A percentile compares a stretch with the other conserved stretches of the same genome.
Conservation (phyloP, 495 filamentous ascomycete species). For the Penicillium malachiteum region DNA sequence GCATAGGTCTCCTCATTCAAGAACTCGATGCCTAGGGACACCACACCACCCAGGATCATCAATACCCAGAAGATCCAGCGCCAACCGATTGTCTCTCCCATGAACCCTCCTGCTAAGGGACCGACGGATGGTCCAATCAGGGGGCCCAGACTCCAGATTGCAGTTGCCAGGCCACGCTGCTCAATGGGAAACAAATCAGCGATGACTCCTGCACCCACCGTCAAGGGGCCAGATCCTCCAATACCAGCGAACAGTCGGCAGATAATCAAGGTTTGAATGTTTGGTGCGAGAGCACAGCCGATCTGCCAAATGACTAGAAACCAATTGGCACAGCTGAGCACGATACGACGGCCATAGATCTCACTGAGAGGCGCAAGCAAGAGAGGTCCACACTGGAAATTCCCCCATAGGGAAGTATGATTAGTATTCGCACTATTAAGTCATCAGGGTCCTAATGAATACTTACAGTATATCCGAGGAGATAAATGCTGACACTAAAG, state of each 20-base stretch:
- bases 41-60: constrained; percentile 43
- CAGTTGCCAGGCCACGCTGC: constrained; percentile 58
- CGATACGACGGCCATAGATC: constrained; percentile 53
- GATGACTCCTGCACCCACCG: constrained; percentile 53
- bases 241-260: constrained; percentile 66
- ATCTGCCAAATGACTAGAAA: constrained; percentile 60
- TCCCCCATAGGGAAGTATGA: background rate
- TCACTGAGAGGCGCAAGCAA: constrained; percentile 51
- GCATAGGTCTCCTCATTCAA: constrained; percentile 55
- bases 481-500: constrained; percentile 55
- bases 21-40: constrained; percentile 42
- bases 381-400: constrained; percentile 29
- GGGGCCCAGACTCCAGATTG: constrained; percentile 53
- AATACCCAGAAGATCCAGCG: constrained; percentile 64
- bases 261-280: constrained; percentile 55
- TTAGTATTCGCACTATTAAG: background rate
- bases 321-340: constrained; percentile 51
- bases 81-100: constrained; percentile 55
- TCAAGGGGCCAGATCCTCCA: constrained; percentile 51
- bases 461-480: constrained; percentile 59
- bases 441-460: too few relatives aligned
- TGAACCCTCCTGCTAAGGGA: constrained; percentile 54
- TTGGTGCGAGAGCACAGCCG: constrained; percentile 65
- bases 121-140: constrained; percentile 53
- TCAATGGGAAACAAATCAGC: constrained; percentile 58